Base-by-base conservation (phyloP, 257 asterid species). In the Petunia axillaris region DNA sequence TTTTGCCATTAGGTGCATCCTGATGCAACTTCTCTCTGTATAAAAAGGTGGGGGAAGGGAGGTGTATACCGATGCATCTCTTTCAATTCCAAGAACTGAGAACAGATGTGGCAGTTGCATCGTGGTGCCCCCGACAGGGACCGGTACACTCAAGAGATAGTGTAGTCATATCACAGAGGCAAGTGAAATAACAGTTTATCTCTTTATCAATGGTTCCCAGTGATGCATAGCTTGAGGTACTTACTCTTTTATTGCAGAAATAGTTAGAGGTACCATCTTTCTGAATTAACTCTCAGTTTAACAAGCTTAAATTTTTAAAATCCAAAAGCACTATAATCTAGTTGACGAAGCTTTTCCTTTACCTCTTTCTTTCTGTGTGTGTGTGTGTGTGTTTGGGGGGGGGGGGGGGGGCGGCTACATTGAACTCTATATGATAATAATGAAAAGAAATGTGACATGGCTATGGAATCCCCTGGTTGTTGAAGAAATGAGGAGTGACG, bases 1-100 rank as follows among this genome's bases (percentile, higher is more conserved):
- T 70, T 25, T 90, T 82, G 82, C 83, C 86, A 64, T 81, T 37
- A 82, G 86, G 85, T 80, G 90, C 92, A 95, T 95, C 98, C 54
- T 9, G 92, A 93, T 91, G 97, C 97, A 2, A 67, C 75, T 38
- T 67, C 75, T 66, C 15, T 1, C 3, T 16, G n/a, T n/a, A 15
- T 25, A 40, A 15, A 67, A 67, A n/a, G 75, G 54, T 7, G 38
- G 75, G 13, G 38, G 54, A 64, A 64, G 70, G 50, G 74, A 40
- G 74, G 53, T 40, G 14, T 66, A 40, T 1, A 6, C 53, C 3
- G 53, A 66, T 6, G 81, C 86, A 76, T 55, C 59, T 38, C 73
- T 79, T 59, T 0, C 55, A 76, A 53, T 59, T 40, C 44, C 64
- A 84, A 5, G 1, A 40, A 41, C 75, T 66, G 53, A 67, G 75